Evolutionary conservation across 2,329 filamentous ascomycete genomes (phyloP), one percentile per base, ranked within the genome.

Genomic region (Lecanicillium sp.): DNA sequence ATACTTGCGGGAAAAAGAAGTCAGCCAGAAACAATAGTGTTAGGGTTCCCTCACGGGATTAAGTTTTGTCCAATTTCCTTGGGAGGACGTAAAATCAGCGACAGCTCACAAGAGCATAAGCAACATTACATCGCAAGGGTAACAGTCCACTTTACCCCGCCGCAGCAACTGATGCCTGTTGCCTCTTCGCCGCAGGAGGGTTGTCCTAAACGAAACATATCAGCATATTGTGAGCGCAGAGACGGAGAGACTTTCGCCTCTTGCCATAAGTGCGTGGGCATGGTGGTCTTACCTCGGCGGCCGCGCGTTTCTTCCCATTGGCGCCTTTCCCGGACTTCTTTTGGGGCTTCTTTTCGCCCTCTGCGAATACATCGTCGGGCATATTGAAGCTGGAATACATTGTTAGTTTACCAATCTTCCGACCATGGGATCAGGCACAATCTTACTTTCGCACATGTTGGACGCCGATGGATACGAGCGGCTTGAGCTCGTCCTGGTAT

Each of bases 361-460:
- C 66, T 34, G 81, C 74, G 57, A 98, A 98, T 3, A 97, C 80
- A 59, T 98, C 90, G 43, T 87, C 81, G 19, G 92, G 92, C 18
- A 98, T 73, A 55, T 88, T 81, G 57, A 86, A 85, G 62, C 89
- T 40, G 6, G 7, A 25, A 30, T n/a, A 35, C 15, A 29, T 28
- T 27, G 45, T 49, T 8, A 44, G 40, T 41, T 25, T 6, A 11
- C 22, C 31, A 41, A 39, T 33, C 29, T 41, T n/a, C 38, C 12
- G 5, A 28, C 11, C 9, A 13, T 13, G 12, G 41, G 25, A 29
- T 5, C 6, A 19, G 9, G 9, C 6, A 18, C 13, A 13, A 20
- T 33, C 81, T 65, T 71, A 95, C 89, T 84, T 94, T 61, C 87
- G 82, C 36, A 88, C 81, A 55, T 95, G 83, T 44, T 87, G 82